Conservation (phyloP, 1,284 basidiomycete species). For the Veloporphyrellus conicus region DNA sequence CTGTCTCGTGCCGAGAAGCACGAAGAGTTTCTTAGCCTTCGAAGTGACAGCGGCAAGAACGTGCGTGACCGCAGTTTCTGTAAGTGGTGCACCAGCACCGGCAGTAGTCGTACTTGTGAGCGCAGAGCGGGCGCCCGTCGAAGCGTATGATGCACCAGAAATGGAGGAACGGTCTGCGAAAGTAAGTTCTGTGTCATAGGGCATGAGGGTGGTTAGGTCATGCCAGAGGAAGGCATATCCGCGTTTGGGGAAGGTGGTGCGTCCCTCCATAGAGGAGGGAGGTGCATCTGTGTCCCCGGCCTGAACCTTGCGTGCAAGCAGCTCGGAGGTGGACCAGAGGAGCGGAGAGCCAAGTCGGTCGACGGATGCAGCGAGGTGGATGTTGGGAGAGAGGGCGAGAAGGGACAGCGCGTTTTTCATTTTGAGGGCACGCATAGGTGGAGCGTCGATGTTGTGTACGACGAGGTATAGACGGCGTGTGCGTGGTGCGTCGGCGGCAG, state of each 20-base stretch:
- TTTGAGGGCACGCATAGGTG: constrained; percentile 60
- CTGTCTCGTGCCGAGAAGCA: constrained; percentile 63
- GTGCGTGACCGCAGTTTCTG: constrained; percentile 78
- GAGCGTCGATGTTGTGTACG: constrained; percentile 84
- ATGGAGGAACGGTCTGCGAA: constrained; percentile 63
- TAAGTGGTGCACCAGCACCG: constrained; percentile 45
- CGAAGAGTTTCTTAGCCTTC: constrained; percentile 78
- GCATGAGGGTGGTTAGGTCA: constrained; percentile 75
- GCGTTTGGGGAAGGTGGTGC: constrained; percentile 33
- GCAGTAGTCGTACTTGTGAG: constrained; percentile 34
- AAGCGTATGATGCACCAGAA: constrained; percentile 44
- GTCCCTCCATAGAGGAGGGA: constrained; percentile 7
- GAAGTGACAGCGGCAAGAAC: constrained; percentile 82
- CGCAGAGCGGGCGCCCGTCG: constrained; percentile 37
- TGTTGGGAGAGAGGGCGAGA: constrained; percentile 64
- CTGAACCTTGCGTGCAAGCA: constrained; percentile 41
- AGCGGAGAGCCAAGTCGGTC: constrained; percentile 82
- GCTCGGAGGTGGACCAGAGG: constrained; percentile 67
- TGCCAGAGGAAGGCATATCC: constrained; percentile 87
- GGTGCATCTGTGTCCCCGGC: constrained; percentile 4
- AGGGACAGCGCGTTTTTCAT: constrained; percentile 61
- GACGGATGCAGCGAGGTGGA: constrained; percentile 78
- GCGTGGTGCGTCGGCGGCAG: constrained; percentile 30
- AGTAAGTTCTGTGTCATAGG: constrained; percentile 77
- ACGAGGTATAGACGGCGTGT: constrained; percentile 63